A percentile compares a stretch with the other conserved stretches of the same genome.
Conservation (phyloP, 2,329 filamentous ascomycete species). For the Fusarium sterilihyphosum region DNA sequence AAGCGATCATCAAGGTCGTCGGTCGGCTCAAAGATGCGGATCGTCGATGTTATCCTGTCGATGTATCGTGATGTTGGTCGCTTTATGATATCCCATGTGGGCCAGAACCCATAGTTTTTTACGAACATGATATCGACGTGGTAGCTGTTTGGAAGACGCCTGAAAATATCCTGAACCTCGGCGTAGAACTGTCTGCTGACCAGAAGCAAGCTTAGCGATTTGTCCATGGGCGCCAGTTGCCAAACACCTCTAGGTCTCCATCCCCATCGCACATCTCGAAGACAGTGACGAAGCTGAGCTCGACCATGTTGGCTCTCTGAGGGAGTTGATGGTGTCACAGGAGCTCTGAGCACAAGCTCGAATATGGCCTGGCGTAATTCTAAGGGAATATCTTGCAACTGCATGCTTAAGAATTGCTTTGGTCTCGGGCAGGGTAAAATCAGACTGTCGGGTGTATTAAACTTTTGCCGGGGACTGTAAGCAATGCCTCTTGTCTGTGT, state of each 20-base stretch:
- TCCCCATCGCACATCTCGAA: not conserved
- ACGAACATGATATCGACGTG: slow-evolving; percentile 26
- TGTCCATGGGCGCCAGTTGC: not conserved
- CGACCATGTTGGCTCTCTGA: not conserved
- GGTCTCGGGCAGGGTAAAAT: not conserved
- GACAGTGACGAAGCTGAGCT: not conserved
- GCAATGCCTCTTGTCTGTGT: not conserved
- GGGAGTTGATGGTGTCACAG: not conserved
- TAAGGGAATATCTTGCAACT: not conserved
- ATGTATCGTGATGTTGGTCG: not conserved
- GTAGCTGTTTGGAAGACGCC: not conserved
- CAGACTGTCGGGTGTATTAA: not conserved
- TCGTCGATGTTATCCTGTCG: not conserved
- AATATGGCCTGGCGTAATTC: not conserved
- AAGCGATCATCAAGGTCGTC: not conserved
- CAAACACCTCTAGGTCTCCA: not conserved
- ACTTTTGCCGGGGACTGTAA: not conserved
- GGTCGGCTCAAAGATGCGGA: slow-evolving; percentile 19
- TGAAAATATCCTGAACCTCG: not conserved
- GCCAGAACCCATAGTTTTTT: slow-evolving; percentile 6
- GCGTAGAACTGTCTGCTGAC: not conserved
- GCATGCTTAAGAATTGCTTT: not conserved
- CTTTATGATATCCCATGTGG: slow-evolving; percentile 1
- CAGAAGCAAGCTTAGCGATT: not conserved
- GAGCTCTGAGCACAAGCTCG: not conserved